Percentiles rank a stretch among this genome's conserved stretches.
Evolutionary conservation across 2,329 filamentous ascomycete species (phyloP).

Genomic region (Fusarium pseudoanthophilum): DNA sequence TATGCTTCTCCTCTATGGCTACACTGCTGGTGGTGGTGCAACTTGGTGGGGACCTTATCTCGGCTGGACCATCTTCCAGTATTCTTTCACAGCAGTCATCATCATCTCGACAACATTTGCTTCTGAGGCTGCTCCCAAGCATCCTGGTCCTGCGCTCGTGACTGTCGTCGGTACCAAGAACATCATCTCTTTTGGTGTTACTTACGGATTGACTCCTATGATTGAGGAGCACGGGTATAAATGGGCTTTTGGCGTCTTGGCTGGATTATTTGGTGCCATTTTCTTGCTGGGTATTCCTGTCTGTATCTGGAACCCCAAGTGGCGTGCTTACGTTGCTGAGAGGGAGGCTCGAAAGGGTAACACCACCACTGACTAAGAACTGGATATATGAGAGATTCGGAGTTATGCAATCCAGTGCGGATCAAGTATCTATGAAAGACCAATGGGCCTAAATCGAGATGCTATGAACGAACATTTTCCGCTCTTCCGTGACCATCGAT

Average conservation of each 20-base stretch:
- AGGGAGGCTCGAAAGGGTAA: constrained; percentile 10
- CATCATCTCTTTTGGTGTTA: constrained; percentile 12
- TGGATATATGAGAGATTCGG: not conserved
- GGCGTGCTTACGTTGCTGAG: constrained; percentile 17
- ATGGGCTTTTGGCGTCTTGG: constrained; percentile 9
- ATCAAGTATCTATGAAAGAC: fast-evolving
- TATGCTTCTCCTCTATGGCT: constrained; percentile 28
- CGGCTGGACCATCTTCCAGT: constrained; percentile 19
- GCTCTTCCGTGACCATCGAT: not conserved
- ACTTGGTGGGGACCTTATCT: constrained; percentile 18
- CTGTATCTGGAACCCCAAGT: constrained; percentile 26
- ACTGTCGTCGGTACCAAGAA: constrained; percentile 19
- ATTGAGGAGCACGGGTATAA: constrained; percentile 2
- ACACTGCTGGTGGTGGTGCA: not conserved
- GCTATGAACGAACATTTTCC: not conserved
- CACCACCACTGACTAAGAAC: not conserved
- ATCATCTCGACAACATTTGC: constrained; percentile 14
- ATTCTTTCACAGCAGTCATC: constrained; percentile 8
- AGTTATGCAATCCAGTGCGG: fast-evolving
- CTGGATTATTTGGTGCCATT: constrained; percentile 23
- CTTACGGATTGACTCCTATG: constrained; percentile 10
- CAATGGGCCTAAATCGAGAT: not conserved
- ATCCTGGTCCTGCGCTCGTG: constrained; percentile 12
- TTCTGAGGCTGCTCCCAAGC: constrained; percentile 15
- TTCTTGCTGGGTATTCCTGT: constrained; percentile 31